Base-by-base conservation (phyloP, 768 basidiomycete species). In the Podaxis mareebaensis region DNA sequence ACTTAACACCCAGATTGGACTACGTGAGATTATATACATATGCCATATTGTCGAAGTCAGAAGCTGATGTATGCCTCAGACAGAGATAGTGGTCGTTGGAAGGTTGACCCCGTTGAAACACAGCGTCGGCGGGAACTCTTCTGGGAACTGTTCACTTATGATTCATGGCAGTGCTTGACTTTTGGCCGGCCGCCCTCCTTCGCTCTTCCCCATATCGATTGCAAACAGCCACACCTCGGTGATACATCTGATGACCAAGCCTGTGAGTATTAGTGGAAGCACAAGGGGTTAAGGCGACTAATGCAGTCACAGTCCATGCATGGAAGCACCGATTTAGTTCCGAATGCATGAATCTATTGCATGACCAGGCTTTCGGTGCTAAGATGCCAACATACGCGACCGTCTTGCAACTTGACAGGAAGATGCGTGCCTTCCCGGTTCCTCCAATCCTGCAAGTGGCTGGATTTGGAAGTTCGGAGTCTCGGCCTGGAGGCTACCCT, bases 281-380 rank as follows among this genome's bases (percentile, higher is more conserved):
- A 59, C 13, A 24, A 33, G 40, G 33, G 20, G 48, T 20, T 3
- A 46, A 30, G 11, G 15, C 55, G 44, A 58, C 39, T 64, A 51
- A 39, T 53, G 49, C 38, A 53, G 48, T 42, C 58, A 24, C 61
- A 89, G 88, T 82, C 72, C 81, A 87, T 64, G 79, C 83, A 22
- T 90, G 88, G 88, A 90, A 90, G 73, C 87, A 90, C 67, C 81
- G 85, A 30, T 89, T 88, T 64, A 77, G 81, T 20, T 84, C 86
- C 1, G 86, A 89, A 69, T 89, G 88, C 68, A 86, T 90, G 85
- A 84, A 84, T 40, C 74, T 85, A 5, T 79, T 90, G 59, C 86
- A 88, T 65, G 88, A 90, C 67, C 87, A 90, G 71, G 88, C 88
- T 0, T 90, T 87, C 65, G 87, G 86, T 10, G 88, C 88, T 26